Evolutionary conservation across 441 rosid genomes (phyloP), one percentile per base, ranked within the genome.

Genomic region (Populus hybrid): DNA sequence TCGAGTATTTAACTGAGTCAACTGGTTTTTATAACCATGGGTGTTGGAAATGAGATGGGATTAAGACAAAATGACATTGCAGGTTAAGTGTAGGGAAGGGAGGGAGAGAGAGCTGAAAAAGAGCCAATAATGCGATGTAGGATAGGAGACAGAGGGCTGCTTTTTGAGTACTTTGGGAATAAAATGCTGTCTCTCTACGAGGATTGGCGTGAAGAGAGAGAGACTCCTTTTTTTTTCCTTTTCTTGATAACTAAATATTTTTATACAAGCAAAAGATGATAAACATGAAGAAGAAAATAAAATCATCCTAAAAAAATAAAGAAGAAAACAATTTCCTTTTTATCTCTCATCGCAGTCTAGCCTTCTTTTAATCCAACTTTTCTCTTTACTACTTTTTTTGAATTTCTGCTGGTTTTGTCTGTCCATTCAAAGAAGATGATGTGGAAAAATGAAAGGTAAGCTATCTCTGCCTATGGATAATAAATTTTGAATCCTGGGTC

Each of bases 161-260:
- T 92, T 94, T 94, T 88, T 84, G 89, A 86, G 88, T 89, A 84
- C 90, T 89, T 85, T 83, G 91, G 90, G 94, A 91, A 91, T 91
- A 91, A 87, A 89, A 86, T 87, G 93, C 86, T 91, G 95, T 88
- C 94, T 82, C 90, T 87, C 94, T 87, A 82, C 90, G 80, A 88
- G 88, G 91, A 89, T 89, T 90, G 96, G 92, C 90, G 88, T 86
- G 92, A 80, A 74, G 81, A 81, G 73, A 50, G 76, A 77, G n/a
- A 64, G 4, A 6, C 28, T 33, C 11, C 7, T 21, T 5, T 12
- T 61, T 7, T 61, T 7, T 63, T 24, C 2, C n/a, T 29, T 53
- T 50, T 64, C 65, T 68, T 36, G 20, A 33, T 18, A 24, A 36
- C 45, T 68, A 42, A 73, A 80, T 82, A 80, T 82, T 82, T 72